phyloP scores from a whole-genome alignment of 75 land plant genomes.

The Selaginella moellendorffii region DNA sequence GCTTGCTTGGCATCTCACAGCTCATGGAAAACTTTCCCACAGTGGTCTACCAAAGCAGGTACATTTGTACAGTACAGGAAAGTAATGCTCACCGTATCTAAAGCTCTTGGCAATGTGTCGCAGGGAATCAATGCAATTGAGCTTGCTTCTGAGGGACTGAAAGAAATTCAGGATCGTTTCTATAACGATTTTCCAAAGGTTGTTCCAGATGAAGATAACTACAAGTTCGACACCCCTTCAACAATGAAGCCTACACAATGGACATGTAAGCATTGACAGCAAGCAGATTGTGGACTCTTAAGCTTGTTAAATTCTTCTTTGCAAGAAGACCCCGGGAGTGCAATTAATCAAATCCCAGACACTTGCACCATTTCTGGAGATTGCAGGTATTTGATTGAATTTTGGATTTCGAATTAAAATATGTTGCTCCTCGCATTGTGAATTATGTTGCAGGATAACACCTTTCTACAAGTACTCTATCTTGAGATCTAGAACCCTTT shows the following conservation, averaged over 20 bases:
- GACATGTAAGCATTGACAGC: constrained; percentile 13
- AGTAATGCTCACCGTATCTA: too few relatives aligned
- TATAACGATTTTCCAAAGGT: constrained; percentile 73
- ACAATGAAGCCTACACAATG: constrained; percentile 96
- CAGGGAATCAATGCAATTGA: constrained; percentile 85
- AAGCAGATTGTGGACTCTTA: background rate
- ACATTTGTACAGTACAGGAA: background rate
- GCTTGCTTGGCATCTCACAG: constrained; percentile 61
- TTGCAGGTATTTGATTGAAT: constrained; percentile 41
- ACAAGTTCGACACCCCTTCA: constrained; percentile 86
- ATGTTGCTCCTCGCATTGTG: background rate
- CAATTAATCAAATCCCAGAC: constrained; percentile 82
- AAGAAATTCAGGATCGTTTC: constrained; percentile 64
- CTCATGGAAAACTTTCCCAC: constrained; percentile 77
- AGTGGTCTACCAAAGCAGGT: constrained; percentile 93
- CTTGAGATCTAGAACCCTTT: background rate
- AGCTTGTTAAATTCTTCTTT: background rate
- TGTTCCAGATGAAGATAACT: constrained; percentile 53
- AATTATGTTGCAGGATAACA: constrained; percentile 39
- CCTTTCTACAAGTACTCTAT: constrained; percentile 62
- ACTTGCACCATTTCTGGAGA: constrained; percentile 77
- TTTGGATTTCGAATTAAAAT: background rate
- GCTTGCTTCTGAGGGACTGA: constrained; percentile 63
- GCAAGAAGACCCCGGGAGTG: constrained; percentile 69
- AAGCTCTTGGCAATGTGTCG: too few relatives aligned